Base-by-base conservation (phyloP, 2,329 filamentous ascomycete genomes). In the Zarea fungicola region DNA sequence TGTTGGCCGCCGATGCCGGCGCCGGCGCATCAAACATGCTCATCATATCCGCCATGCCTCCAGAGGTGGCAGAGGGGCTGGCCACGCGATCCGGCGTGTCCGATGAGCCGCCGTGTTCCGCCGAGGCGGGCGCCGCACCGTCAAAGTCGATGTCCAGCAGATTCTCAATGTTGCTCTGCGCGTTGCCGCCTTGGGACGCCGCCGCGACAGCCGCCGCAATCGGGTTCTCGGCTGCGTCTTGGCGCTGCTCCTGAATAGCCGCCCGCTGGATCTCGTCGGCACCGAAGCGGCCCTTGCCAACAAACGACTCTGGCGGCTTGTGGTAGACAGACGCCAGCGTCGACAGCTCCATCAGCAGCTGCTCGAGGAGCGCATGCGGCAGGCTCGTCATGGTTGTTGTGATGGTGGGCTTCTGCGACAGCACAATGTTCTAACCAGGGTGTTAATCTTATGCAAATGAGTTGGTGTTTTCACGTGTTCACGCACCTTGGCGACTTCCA, bases 321-420 rank as follows among this genome's bases (percentile, higher is more conserved):
- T 99, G 93, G 71, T 99, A 99, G 19, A 99, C 93, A 1, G 92
- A 97, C 7, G 93, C 90, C 25, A 99, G 80, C 9, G 93, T 96
- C 11, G 92, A 97, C 26, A 99, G 81, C 67, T 99, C 92, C 9
- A 79, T 77, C 8, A 99, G 81, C n/a, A 99, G 82, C 65, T 90
- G 85, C 53, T 99, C 92, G 36, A 99, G 79, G 6, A 99, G 77
- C 28, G 84, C 76, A 5, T 87, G 80, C 2, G 93, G 90, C 25
- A 97, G 77, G 50, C 88, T 92, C 50, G 88, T 88, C 72, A 99
- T 96, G 22, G 93, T 99, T 19, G 90, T 92, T 32, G 87, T 84
- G 62, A 99, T 99, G 25, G 90, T 86, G 5, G 93, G 93, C 66
- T 96, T 96, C 58, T 95, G 87, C 5, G 93, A 95, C 29, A 99